Conservation (phyloP, 164 flowering plant genomes). For the Berberis vulgaris region DNA sequence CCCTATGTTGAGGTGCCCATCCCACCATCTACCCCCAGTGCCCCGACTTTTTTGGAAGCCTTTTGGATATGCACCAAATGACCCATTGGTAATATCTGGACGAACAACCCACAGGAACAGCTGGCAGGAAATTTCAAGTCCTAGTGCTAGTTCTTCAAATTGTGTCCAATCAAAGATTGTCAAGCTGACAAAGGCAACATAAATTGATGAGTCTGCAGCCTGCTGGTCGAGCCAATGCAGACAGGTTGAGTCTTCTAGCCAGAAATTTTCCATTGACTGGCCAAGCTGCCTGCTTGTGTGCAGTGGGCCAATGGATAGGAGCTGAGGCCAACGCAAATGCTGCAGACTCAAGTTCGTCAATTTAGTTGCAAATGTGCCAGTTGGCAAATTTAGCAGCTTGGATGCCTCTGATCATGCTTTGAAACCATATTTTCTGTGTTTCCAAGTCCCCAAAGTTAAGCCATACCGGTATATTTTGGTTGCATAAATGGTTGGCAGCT, state of each 20-base stretch:
- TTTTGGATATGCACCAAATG: not conserved
- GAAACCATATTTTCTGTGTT: not conserved
- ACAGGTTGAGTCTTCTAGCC: slow-evolving; percentile 2
- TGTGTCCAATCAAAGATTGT: not conserved
- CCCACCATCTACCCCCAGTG: slow-evolving; percentile 1
- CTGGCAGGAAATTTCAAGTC: not conserved
- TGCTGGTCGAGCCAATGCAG: slow-evolving; percentile 2
- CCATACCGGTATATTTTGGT: not conserved
- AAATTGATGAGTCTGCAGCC: not conserved
- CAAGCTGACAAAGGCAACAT: slow-evolving; percentile 5
- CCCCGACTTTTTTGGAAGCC: not conserved
- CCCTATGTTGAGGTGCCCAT: slow-evolving; percentile 4
- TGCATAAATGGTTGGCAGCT: not conserved
- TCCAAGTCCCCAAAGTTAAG: not conserved
- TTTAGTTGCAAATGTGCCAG: slow-evolving; percentile 3
- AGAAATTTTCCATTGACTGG: not conserved
- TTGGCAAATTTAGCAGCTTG: not conserved
- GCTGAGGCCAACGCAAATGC: not conserved
- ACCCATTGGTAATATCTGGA: not conserved
- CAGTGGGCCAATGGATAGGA: slow-evolving; percentile 1
- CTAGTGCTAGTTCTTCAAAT: not conserved
- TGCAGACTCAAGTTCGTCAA: slow-evolving; percentile 3
- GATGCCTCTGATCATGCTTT: not conserved
- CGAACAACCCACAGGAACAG: slow-evolving; percentile 4
- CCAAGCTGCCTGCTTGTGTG: not conserved